A percentile compares a stretch with the other conserved stretches of the same genome.
These are phyloP conservation scores for Boletus rufocinnamomeus DNA, from an alignment of 768 basidiomycete species.

Conservation along the genomic window DNA sequence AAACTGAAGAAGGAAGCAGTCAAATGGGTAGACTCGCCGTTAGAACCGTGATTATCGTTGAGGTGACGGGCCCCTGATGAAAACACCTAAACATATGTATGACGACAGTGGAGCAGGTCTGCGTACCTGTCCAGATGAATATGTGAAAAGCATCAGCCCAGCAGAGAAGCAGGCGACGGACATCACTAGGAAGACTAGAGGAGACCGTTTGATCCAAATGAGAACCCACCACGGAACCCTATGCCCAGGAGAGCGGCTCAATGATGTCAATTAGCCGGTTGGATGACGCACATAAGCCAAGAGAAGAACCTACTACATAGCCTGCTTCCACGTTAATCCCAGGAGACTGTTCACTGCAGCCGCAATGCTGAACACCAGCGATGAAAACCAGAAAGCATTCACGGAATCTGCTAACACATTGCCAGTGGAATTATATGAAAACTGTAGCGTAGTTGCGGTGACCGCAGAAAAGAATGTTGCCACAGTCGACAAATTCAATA, in stretches of 20 bases:
- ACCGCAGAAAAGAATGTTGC: conserved; percentile 59
- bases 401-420: conserved; percentile 43
- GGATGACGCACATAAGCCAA: conserved; percentile 9
- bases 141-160: conserved; percentile 75
- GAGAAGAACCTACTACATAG: conserved; percentile 49
- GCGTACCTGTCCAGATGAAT: conserved; percentile 68
- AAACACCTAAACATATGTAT: conserved; percentile 15
- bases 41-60: conserved; percentile 73
- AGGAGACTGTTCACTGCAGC: conserved; percentile 55
- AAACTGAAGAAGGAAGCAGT: background rate
- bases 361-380: conserved; percentile 54
- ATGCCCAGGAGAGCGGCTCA: conserved; percentile 54
- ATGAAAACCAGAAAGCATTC: conserved; percentile 57
- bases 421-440: conserved; percentile 40
- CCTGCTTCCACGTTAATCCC: conserved; percentile 57
- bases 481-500: conserved; percentile 53
- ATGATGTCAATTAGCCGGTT: conserved; percentile 23
- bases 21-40: conserved; percentile 41
- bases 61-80: conserved; percentile 57
- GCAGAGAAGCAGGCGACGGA: conserved; percentile 83
- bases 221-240: conserved; percentile 60
- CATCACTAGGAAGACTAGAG: conserved; percentile 79
- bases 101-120: conserved; percentile 25
- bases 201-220: conserved; percentile 86
- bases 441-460: conserved; percentile 52